These are phyloP conservation scores for Neodidymelliopsis sp. DNA, from an alignment of 2,329 filamentous ascomycete genomes.

Conservation along the genomic window DNA sequence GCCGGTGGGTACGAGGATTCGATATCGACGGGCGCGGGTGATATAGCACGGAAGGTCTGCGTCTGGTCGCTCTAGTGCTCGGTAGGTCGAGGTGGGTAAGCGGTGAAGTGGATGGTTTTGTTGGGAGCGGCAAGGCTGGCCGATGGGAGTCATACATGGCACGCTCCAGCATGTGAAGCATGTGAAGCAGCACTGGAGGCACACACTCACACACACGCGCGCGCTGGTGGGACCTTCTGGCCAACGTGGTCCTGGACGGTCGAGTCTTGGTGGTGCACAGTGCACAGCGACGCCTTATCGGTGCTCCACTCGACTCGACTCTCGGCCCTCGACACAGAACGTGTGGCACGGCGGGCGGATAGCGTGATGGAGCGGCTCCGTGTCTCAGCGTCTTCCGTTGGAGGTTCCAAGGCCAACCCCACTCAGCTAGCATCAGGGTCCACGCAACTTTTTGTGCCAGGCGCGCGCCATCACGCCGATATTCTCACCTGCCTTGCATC, in stretches of 20 bases:
- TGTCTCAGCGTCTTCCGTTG: too few species aligned
- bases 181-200: neutral
- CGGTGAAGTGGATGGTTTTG: constrained; percentile 19
- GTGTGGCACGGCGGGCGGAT: constrained; percentile 9
- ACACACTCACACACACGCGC: neutral
- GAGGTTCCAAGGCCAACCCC: too few species aligned
- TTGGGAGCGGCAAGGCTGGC: constrained; percentile 12
- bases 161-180: constrained; percentile 15
- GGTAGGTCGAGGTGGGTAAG: too few species aligned
- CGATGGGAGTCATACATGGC: constrained; percentile 18
- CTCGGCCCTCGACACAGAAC: constrained; percentile 5
- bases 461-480: constrained; percentile 19
- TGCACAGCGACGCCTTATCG: constrained; percentile 10
- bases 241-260: neutral
- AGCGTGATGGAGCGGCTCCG: neutral
- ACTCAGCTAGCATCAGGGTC: constrained; percentile 13
- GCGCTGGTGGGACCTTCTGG: constrained; percentile 5
- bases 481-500: constrained; percentile 25
- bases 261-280: constrained; percentile 2
- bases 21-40: constrained; percentile 18
- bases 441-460: constrained; percentile 16
- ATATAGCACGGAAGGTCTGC: constrained; percentile 6
- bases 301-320: too few species aligned
- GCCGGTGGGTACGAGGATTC: constrained; percentile 10
- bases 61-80: too few species aligned